Evolutionary conservation across 2,329 filamentous ascomycete species (phyloP).

Genomic region (Bipolaris bicolor): DNA sequence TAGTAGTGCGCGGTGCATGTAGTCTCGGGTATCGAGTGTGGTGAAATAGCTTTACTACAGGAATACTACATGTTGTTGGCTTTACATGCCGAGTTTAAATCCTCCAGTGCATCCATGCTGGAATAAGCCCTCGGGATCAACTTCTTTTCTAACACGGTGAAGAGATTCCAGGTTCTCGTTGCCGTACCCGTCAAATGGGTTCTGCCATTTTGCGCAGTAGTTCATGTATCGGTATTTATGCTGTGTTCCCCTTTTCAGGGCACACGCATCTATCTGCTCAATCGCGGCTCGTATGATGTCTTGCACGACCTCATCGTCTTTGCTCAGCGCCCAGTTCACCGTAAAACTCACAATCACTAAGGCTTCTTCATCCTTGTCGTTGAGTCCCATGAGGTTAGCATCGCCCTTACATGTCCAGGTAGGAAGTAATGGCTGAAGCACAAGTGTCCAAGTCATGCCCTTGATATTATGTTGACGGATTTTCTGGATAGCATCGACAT

Average conservation of each 20-base stretch:
- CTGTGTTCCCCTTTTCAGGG: conserved; percentile 19
- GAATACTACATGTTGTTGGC: too few relatives aligned
- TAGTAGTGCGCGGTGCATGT: too few relatives aligned
- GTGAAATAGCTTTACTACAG: too few relatives aligned
- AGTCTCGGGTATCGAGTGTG: too few relatives aligned
- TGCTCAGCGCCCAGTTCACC: conserved; percentile 38
- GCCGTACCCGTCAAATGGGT: conserved; percentile 44
- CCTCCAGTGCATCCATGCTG: conserved; percentile 44
- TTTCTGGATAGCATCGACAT: conserved; percentile 31
- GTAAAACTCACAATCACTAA: conserved; percentile 46
- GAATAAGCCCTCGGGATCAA: conserved; percentile 47
- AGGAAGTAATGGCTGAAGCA: conserved; percentile 27
- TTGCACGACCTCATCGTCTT: conserved; percentile 39
- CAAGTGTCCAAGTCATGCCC: conserved; percentile 43
- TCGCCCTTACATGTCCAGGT: conserved; percentile 25
- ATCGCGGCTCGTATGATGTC: conserved; percentile 31
- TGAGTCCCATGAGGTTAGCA: conserved; percentile 21
- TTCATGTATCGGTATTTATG: conserved; percentile 41
- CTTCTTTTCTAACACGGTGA: conserved; percentile 37
- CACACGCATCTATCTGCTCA: conserved; percentile 43
- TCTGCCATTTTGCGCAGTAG: conserved; percentile 49
- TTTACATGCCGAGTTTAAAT: conserved; percentile 36
- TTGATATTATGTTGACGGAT: conserved; percentile 34
- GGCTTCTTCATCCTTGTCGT: conserved; percentile 24
- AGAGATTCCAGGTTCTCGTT: conserved; percentile 35